Evolutionary conservation across 768 basidiomycete genomes (phyloP).

Genomic region (Pseudohyphozyma bogoriensis): DNA sequence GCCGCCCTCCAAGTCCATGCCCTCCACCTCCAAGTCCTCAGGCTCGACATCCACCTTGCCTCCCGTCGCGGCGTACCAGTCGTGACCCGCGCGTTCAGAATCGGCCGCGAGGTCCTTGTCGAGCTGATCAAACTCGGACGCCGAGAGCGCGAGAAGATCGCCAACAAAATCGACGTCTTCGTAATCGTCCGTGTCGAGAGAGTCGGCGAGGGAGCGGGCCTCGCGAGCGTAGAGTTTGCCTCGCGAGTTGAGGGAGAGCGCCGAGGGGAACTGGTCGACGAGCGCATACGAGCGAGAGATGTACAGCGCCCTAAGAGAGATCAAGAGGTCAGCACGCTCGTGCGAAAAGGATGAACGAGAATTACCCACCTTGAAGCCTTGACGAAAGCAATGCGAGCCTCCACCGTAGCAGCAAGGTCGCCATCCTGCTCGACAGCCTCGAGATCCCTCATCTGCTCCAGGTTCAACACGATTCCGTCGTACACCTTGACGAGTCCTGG

Average conservation of each 20-base stretch:
- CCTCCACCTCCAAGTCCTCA: conserved; percentile 5
- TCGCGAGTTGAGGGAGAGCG: conserved; percentile 59
- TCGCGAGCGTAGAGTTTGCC: conserved; percentile 66
- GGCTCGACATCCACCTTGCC: conserved; percentile 2
- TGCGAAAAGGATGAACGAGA: neutral
- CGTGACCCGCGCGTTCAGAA: conserved; percentile 51
- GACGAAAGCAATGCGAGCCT: conserved; percentile 51
- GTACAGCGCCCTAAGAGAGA: conserved; percentile 52
- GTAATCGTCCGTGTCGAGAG: neutral
- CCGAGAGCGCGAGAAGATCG: conserved; percentile 42
- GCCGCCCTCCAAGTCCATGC: conserved; percentile 44
- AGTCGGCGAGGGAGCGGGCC: conserved; percentile 45
- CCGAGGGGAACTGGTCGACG: conserved; percentile 54
- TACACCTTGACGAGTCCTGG: conserved; percentile 76
- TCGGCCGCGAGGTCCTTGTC: conserved; percentile 47
- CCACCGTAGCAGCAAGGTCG: conserved; percentile 65
- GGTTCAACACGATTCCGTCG: conserved; percentile 72
- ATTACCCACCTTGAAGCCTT: conserved; percentile 56
- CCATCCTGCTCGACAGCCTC: conserved; percentile 81
- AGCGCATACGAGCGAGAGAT: conserved; percentile 62
- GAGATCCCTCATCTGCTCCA: conserved; percentile 71
- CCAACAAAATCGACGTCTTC: conserved; percentile 32
- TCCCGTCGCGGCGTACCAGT: conserved; percentile 21
- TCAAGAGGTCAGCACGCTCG: too few species aligned
- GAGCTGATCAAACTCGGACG: conserved; percentile 45